Evolutionary conservation across 331 rosid genomes (phyloP), one percentile per base, ranked within the genome.

Genomic region (Pyrus hybrid): DNA sequence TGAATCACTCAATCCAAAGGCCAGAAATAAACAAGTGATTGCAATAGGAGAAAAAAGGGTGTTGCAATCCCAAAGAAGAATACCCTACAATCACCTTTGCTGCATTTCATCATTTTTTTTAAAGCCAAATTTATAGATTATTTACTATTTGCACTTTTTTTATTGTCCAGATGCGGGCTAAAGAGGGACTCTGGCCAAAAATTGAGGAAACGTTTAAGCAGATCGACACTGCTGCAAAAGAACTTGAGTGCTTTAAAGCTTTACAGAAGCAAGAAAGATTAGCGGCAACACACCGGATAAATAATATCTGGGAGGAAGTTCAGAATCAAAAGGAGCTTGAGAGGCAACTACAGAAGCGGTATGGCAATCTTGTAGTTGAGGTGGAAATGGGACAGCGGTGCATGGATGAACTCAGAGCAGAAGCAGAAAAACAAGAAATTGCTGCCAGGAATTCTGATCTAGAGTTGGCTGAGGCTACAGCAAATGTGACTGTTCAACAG

Each of bases 271-370:
- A 93, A 87, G 98, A 93, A 89, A 87, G 82, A 63, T 78, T 82
- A 67, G 97, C 98, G 13, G 91, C 97, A 41, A 78, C 96, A 3
- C 92, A 91, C 85, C 81, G 98, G 79, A 86, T 91, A 71, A 93
- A 85, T 80, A 83, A 76, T 77, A 67, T 91, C 3, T 86, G 91
- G 92, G 87, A 84, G 32, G 97, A 91, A 78, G 93, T 93, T 66
- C 92, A 88, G 72, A 91, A 87, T 81, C 98, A 93, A 78, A 93
- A 86, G 85, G 97, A 89, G 78, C 96, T 88, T 4, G 98, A 93
- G 90, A 84, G 76, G 79, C 87, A 80, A 61, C 75, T 87, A 14
- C 98, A 93, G 77, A 85, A 81, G 79, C 87, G 78, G 68, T 93
- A 91, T 56, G 98, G 96, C 8, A 86, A 88, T 73, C 90, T 84